Evolutionary conservation across 345 rosid genomes (phyloP).

Genomic region (Laguncularia racemosa): DNA sequence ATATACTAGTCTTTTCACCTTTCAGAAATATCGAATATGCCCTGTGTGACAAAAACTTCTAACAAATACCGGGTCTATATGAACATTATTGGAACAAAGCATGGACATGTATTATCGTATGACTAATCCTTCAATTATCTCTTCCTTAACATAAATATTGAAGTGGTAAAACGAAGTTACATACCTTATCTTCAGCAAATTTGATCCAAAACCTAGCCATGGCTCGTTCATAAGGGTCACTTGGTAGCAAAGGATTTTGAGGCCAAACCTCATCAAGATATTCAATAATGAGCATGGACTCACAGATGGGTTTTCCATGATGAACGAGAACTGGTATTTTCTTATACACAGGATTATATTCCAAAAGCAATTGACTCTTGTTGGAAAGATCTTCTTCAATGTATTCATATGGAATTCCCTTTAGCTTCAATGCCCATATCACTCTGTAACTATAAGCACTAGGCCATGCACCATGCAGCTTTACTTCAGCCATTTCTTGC

Average conservation of each 20-base stretch:
- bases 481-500: conserved; percentile 8
- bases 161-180: no score
- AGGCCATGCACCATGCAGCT: conserved; percentile 19
- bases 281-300: conserved; percentile 23
- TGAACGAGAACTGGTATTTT: conserved; percentile 34
- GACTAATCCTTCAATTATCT: no score
- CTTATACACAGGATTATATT: conserved; percentile 19
- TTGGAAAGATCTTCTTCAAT: conserved; percentile 21
- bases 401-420: conserved; percentile 19
- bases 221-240: conserved; percentile 20
- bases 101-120: no score
- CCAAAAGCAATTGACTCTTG: conserved; percentile 22
- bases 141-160: no score
- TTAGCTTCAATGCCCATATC: conserved; percentile 25
- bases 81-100: no score
- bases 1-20: no score
- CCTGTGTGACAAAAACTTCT: no score
- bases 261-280: conserved; percentile 33
- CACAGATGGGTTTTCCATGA: conserved; percentile 21
- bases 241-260: conserved; percentile 15
- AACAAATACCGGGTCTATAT: no score
- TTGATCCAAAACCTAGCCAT: conserved; percentile 25
- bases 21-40: no score
- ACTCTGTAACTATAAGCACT: conserved; percentile 24
- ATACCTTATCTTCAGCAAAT: conserved; percentile 27